phyloP scores from a whole-genome alignment of 2,329 filamentous ascomycete genomes.

The Nothophaeocryptopus gaeumannii region DNA sequence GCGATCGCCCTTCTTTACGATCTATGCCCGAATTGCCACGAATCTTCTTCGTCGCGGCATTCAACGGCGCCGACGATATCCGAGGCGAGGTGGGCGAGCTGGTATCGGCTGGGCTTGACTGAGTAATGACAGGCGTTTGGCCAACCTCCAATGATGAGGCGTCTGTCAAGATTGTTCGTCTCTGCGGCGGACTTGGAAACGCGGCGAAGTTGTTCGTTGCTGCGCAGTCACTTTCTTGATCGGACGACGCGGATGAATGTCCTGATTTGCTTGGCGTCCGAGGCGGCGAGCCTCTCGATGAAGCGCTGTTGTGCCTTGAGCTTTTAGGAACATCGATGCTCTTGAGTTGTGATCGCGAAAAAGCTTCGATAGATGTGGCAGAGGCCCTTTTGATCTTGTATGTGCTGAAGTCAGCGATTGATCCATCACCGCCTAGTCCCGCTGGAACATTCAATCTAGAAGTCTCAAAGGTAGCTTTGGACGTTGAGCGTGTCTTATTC shows the following conservation, averaged over 20 bases:
- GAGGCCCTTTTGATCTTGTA: slow-evolving; percentile 33
- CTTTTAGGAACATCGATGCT: slow-evolving; percentile 31
- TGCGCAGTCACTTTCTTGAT: background rate
- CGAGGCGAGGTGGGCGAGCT: slow-evolving; percentile 8
- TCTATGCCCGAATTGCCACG: slow-evolving; percentile 20
- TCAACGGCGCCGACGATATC: slow-evolving; percentile 38
- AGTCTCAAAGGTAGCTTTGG: background rate
- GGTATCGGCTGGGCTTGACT: slow-evolving; percentile 1
- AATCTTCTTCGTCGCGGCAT: slow-evolving; percentile 43
- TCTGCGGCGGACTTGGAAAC: slow-evolving; percentile 15
- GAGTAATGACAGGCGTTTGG: background rate
- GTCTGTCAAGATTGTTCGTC: too few relatives aligned
- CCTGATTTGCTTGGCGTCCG: slow-evolving; percentile 9
- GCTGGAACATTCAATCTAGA: background rate
- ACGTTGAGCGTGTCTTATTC: too few relatives aligned
- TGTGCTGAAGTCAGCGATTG: background rate
- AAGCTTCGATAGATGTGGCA: slow-evolving; percentile 33
- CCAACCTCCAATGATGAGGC: background rate
- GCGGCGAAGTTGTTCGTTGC: background rate
- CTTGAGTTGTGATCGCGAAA: slow-evolving; percentile 32
- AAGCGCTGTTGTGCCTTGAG: slow-evolving; percentile 18
- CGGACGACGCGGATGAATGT: background rate
- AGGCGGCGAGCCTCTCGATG: slow-evolving; percentile 15
- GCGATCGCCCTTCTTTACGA: too few relatives aligned
- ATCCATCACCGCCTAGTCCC: background rate